Evolutionary conservation across 352 stramenopile genomes (phyloP).

Genomic region (Pythium monospermum): DNA sequence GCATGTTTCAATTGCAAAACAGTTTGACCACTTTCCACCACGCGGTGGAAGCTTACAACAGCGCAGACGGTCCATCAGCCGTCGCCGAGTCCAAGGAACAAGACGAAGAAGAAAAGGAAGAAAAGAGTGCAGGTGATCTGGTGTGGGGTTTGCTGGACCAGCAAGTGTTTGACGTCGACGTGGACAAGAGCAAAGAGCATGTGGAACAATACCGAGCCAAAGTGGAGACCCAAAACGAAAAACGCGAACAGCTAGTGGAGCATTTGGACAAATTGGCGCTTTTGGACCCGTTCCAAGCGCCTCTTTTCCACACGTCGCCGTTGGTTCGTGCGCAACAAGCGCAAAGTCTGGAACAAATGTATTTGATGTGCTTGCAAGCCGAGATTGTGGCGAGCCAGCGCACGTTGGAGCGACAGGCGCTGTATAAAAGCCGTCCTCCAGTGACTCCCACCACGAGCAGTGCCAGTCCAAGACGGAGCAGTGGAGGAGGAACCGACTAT

Average conservation of each 20-base stretch:
- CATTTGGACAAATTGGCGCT: constrained; percentile 37
- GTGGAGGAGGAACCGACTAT: constrained; percentile 5
- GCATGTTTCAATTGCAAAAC: constrained; percentile 86
- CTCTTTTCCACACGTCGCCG: constrained; percentile 22
- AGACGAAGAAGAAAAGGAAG: constrained; percentile 17
- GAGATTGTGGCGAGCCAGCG: constrained; percentile 50
- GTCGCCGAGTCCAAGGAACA: constrained; percentile 9
- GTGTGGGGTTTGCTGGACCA: constrained; percentile 71
- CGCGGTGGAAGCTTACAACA: constrained; percentile 41
- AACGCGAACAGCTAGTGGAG: constrained; percentile 53
- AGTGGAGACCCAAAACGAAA: constrained; percentile 56
- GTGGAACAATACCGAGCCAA: constrained; percentile 77
- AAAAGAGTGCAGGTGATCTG: constrained; percentile 39
- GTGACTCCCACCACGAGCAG: constrained; percentile 11
- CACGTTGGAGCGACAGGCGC: constrained; percentile 38
- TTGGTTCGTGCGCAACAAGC: constrained; percentile 39
- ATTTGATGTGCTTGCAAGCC: constrained; percentile 46
- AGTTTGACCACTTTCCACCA: constrained; percentile 72
- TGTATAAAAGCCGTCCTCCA: constrained; percentile 16
- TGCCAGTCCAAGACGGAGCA: not conserved
- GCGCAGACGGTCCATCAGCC: constrained; percentile 15
- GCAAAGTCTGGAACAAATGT: constrained; percentile 43
- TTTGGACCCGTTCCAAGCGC: constrained; percentile 47
- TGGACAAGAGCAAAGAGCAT: constrained; percentile 63
- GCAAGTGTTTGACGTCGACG: constrained; percentile 74